Conservation (phyloP, 2,329 filamentous ascomycete genomes). For the Botrytis pseudocinerea region DNA sequence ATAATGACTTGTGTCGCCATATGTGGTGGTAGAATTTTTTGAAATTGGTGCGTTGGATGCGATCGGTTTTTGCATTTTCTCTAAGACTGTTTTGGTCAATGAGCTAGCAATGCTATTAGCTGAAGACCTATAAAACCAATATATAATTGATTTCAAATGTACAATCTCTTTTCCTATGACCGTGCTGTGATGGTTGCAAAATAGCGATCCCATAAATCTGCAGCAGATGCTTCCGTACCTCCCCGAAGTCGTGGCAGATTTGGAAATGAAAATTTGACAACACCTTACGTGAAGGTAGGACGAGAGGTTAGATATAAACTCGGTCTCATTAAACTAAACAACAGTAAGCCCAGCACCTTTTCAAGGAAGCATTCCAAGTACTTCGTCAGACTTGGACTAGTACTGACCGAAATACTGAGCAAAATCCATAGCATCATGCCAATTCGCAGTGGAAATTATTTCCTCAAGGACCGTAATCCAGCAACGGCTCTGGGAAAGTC, state of each 20-base stretch:
- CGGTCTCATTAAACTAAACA: too few species aligned
- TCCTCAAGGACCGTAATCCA: background rate
- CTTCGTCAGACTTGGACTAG: background rate
- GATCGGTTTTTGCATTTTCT: background rate
- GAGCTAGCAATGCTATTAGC: background rate
- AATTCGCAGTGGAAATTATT: background rate
- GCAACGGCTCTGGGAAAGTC: background rate
- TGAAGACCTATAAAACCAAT: background rate
- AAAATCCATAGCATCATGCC: background rate
- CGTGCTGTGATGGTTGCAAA: background rate
- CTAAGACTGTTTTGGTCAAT: background rate
- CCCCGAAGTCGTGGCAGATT: background rate
- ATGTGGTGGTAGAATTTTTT: background rate
- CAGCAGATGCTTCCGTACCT: background rate
- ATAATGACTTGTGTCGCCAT: background rate
- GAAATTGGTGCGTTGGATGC: slow-evolving; percentile 11
- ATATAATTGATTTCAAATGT: background rate
- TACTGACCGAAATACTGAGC: background rate
- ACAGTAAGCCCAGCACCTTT: background rate
- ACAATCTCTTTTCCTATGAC: background rate
- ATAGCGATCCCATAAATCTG: background rate
- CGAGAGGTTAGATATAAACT: background rate
- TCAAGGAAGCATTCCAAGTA: background rate
- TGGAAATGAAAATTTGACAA: background rate
- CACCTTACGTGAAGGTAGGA: background rate